These are phyloP conservation scores for Lactarius sp. DNA, from an alignment of 768 basidiomycete species.

Conservation along the genomic window DNA sequence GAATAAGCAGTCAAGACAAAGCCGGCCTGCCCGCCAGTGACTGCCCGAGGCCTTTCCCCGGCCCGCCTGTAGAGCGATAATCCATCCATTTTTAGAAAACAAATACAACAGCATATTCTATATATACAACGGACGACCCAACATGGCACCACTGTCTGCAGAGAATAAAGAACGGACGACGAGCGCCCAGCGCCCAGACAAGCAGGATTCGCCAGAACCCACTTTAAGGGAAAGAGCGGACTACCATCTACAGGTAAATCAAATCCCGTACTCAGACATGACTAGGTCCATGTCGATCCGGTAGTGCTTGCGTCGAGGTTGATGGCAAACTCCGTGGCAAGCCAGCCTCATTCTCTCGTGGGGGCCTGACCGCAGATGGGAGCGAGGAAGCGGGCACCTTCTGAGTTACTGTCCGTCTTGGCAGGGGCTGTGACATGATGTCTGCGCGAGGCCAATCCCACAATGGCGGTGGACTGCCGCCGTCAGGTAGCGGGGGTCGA, in stretches of 20 bases:
- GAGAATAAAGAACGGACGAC: conserved; percentile 11
- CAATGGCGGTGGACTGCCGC: conserved; percentile 16
- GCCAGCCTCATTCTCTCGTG: background rate
- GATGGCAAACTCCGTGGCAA: background rate
- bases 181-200: conserved; percentile 16
- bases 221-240: background rate
- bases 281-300: background rate
- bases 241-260: background rate
- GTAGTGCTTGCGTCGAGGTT: background rate
- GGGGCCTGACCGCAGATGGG: background rate
- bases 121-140: background rate
- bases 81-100: background rate
- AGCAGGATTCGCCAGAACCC: background rate
- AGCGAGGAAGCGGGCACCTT: background rate
- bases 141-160: too few species aligned
- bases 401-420: background rate
- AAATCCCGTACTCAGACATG: background rate
- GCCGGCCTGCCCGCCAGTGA: too few species aligned
- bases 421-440: conserved; percentile 20
- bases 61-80: too few species aligned
- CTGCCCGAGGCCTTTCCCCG: background rate
- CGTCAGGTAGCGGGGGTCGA: background rate
- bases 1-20: background rate
- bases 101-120: conserved; percentile 2
- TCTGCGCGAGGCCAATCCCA: conserved; percentile 25